phyloP scores from a whole-genome alignment of 2,329 filamentous ascomycete genomes.

The Corinectria fuckeliana region DNA sequence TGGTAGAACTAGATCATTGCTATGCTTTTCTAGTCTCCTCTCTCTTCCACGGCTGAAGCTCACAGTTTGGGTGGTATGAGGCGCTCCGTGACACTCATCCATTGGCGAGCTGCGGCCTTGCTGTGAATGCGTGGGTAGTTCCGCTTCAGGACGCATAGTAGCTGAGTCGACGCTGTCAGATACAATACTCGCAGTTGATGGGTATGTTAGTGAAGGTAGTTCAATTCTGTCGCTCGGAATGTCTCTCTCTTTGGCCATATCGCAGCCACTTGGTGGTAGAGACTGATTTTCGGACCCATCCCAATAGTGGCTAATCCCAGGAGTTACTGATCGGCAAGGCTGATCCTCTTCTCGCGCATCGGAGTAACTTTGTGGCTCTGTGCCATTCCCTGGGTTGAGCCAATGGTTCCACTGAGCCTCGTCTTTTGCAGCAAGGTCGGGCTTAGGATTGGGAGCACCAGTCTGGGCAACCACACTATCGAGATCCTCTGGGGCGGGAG shows the following conservation, averaged over 20 bases:
- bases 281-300: slow-evolving; percentile 15
- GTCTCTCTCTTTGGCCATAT: not conserved
- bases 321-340: slow-evolving; percentile 15
- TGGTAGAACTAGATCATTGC: slow-evolving; percentile 11
- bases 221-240: not conserved
- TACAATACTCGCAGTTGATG: not conserved
- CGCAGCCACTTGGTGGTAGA: not conserved
- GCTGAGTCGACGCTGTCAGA: not conserved
- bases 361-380: not conserved
- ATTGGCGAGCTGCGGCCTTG: not conserved
- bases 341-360: not conserved
- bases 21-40: not conserved
- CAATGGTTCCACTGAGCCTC: slow-evolving; percentile 34
- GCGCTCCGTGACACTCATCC: not conserved
- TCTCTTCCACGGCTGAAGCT: not conserved
- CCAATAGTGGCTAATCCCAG: slow-evolving; percentile 26
- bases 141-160: not conserved
- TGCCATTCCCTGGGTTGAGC: slow-evolving; percentile 17
- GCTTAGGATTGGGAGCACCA: slow-evolving; percentile 7
- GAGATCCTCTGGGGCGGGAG: slow-evolving; percentile 19
- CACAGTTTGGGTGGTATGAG: not conserved
- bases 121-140: slow-evolving; percentile 1
- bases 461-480: slow-evolving; percentile 23
- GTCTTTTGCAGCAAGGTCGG: slow-evolving; percentile 15
- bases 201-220: not conserved